Conservation (phyloP, 2,329 filamentous ascomycete species). For the Geoglossum cookeanum region DNA sequence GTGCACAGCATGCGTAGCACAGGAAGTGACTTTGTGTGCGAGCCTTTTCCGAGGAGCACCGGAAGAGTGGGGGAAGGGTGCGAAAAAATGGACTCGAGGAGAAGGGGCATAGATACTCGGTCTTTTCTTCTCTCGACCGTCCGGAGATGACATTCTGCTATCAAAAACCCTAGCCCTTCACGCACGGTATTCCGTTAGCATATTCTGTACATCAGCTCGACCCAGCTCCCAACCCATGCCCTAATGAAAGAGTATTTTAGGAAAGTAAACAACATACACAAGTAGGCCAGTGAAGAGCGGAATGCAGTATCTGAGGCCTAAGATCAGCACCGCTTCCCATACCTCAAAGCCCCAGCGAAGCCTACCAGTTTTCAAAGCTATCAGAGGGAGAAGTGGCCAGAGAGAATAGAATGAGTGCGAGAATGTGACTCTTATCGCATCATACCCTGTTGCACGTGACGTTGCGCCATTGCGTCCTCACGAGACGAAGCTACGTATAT, state of each 20-base stretch:
- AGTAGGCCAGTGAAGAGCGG: background rate
- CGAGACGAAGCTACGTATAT: too few relatives aligned
- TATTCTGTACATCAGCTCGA: background rate
- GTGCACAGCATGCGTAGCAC: background rate
- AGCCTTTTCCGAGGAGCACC: background rate
- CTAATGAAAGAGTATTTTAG: background rate
- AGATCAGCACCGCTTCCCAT: background rate
- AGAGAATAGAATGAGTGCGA: background rate
- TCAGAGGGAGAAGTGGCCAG: background rate
- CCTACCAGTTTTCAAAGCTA: background rate
- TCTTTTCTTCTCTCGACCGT: constrained; percentile 5
- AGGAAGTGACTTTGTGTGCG: background rate
- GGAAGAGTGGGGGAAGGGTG: background rate
- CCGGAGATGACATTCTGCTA: constrained; percentile 3
- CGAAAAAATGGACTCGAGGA: background rate
- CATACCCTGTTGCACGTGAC: too few relatives aligned
- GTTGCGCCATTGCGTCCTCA: too few relatives aligned
- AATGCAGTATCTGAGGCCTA: background rate
- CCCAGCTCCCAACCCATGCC: background rate
- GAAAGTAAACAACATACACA: background rate
- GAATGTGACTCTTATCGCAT: background rate
- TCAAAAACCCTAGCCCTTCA: background rate
- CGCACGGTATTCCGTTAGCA: background rate
- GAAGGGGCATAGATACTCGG: constrained; percentile 4
- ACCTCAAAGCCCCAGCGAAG: background rate